Base-by-base conservation (phyloP, 1,139 yeast species). In the Geotrichum cucujoidarum region DNA sequence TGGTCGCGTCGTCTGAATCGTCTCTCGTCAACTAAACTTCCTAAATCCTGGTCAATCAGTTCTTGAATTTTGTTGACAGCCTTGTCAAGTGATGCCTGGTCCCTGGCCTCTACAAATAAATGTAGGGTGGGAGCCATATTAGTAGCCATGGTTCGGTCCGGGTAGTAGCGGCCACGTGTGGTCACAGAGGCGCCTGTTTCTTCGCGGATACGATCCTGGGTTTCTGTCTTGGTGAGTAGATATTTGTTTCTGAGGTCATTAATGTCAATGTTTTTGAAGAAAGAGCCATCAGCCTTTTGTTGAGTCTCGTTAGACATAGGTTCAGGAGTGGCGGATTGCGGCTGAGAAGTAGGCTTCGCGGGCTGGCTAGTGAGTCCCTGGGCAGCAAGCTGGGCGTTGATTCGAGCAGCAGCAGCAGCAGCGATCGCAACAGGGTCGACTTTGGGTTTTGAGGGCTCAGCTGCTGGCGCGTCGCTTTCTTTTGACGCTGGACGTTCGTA, bases 161-260 rank as follows among this genome's bases (percentile, higher is more conserved):
- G 72, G 40, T 64, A 68, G 51, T 68, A 68, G 43, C 67, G 55
- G 30, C 72, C 72, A 13, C 63, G 58, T 4, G 71, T 64, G 4
- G 61, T 57, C 11, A 68, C 64, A 13, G 54, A 59, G 30, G 68
- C 67, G 2, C 70, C 70, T 4, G 65, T 62, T 32, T 61, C 62
- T 13, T 58, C 52, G 35, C 55, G 52, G 34, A 67, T 66, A 49
- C 54, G 55, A 4, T 54, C 54, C 47, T 62, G 69, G 1, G 71
- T 67, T 20, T 62, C 59, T 11, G 57, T 64, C 50, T 68, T 68
- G 24, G 72, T 67, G 43, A 68, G 57, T 45, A 68, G 54, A 48
- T 67, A 69, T 45, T 68, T 62, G 59, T 67, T 69, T 20, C 70
- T 58, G 41, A 67, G 49, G 43, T 68, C 70, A 47, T 68, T 68